phyloP scores from a whole-genome alignment of 495 filamentous ascomycete genomes.

The Cenococcum geophilum region DNA sequence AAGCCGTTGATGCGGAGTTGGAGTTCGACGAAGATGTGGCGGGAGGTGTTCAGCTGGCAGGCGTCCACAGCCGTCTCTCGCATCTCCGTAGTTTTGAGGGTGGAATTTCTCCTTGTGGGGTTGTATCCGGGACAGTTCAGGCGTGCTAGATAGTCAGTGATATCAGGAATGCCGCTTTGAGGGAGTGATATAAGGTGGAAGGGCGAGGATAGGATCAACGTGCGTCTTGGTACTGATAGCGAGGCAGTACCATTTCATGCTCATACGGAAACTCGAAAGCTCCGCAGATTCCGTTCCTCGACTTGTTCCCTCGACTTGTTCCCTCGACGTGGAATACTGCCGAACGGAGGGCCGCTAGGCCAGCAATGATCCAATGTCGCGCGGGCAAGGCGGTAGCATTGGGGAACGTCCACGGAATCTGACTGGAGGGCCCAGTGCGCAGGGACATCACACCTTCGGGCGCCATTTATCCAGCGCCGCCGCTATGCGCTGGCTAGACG shows the following conservation, averaged over 20 bases:
- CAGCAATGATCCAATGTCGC: not conserved
- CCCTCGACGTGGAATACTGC: slow-evolving; percentile 1
- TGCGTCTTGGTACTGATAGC: slow-evolving; percentile 23
- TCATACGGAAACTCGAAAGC: slow-evolving; percentile 13
- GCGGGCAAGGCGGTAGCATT: slow-evolving; percentile 7
- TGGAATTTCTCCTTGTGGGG: slow-evolving; percentile 16
- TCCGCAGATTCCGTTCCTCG: slow-evolving; percentile 22
- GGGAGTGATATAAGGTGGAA: slow-evolving; percentile 19
- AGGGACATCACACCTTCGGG: not conserved
- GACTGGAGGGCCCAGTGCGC: not conserved
- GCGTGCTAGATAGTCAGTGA: slow-evolving; percentile 6
- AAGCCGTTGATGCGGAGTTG: slow-evolving; percentile 35
- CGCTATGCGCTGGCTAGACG: slow-evolving; percentile 4
- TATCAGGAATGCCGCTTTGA: slow-evolving; percentile 9
- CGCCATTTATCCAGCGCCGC: slow-evolving; percentile 7
- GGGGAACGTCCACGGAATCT: not conserved
- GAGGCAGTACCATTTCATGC: slow-evolving; percentile 25
- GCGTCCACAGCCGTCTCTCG: slow-evolving; percentile 21
- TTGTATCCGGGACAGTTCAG: slow-evolving; percentile 10
- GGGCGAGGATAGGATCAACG: slow-evolving; percentile 23
- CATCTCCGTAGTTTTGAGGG: slow-evolving; percentile 27
- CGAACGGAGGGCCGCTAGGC: slow-evolving; percentile 5
- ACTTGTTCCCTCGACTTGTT: slow-evolving; percentile 26
- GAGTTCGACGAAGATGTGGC: slow-evolving; percentile 32
- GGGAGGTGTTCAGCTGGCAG: slow-evolving; percentile 31